phyloP scores from a whole-genome alignment of 73 alveolate species.

The Tetrahymena elliotti region DNA sequence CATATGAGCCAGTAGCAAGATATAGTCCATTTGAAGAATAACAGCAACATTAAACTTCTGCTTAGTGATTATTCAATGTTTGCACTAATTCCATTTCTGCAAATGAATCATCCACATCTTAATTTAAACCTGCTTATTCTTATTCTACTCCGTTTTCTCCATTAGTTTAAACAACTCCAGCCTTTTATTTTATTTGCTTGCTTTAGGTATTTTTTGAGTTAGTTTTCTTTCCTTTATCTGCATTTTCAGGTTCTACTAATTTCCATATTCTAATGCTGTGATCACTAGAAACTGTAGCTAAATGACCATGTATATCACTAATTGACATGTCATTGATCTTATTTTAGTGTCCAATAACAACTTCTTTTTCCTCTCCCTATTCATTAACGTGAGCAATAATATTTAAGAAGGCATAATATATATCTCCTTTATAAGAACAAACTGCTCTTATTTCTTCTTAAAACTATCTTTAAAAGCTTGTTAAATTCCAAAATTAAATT shows the following conservation, averaged over 20 bases:
- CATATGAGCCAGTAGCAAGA: neutral
- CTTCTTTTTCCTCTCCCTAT: neutral
- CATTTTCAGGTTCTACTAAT: neutral
- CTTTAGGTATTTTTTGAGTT: neutral
- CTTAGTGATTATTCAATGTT: neutral
- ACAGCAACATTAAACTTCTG: neutral
- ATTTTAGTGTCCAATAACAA: neutral
- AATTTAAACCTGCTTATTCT: neutral
- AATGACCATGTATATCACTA: neutral
- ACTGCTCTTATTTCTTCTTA: neutral
- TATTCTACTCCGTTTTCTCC: neutral
- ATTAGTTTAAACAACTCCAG: neutral
- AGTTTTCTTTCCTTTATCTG: neutral
- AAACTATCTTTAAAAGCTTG: neutral
- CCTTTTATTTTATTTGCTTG: neutral
- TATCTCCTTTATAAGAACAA: neutral
- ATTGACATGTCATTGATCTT: neutral
- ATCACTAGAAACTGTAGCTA: neutral
- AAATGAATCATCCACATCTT: neutral
- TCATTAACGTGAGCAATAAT: neutral
- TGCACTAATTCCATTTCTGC: neutral
- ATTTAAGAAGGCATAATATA: neutral
- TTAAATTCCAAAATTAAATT: neutral
- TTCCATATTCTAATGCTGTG: neutral
- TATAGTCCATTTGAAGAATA: neutral